Percentiles rank a stretch among this genome's conserved stretches.
These are phyloP conservation scores for Pholiota adiposa DNA, from an alignment of 1,284 basidiomycete genomes.

Conservation along the genomic window DNA sequence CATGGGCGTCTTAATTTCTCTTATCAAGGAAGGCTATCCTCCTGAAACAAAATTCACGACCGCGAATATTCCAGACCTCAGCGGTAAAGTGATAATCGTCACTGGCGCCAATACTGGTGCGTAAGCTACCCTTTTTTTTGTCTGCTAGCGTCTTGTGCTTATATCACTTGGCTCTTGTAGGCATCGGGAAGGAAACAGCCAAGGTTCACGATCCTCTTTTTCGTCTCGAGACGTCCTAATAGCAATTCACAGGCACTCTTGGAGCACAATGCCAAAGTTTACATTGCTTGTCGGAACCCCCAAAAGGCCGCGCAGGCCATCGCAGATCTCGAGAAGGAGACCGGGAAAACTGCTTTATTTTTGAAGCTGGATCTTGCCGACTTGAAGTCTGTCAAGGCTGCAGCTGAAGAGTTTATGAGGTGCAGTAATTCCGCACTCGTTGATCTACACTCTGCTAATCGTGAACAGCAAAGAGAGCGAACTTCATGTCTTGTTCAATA, in stretches of 20 bases:
- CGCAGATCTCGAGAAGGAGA: conserved; percentile 47
- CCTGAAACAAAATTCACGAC: conserved; percentile 46
- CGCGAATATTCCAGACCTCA: conserved; percentile 54
- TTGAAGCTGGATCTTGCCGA: conserved; percentile 68
- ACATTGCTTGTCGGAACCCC: conserved; percentile 58
- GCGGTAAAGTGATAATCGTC: conserved; percentile 42
- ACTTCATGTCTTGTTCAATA: conserved; percentile 57
- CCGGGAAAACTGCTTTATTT: conserved; percentile 51
- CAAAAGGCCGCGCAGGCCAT: conserved; percentile 54
- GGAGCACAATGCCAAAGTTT: conserved; percentile 64
- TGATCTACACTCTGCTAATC: neutral
- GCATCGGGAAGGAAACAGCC: conserved; percentile 24
- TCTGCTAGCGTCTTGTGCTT: neutral
- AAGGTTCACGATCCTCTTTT: conserved; percentile 9
- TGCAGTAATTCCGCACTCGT: conserved; percentile 20
- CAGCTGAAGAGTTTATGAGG: conserved; percentile 57
- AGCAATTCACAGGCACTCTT: conserved; percentile 47
- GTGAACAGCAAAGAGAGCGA: conserved; percentile 45
- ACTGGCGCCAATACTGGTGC: conserved; percentile 29
- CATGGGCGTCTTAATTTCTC: conserved; percentile 20
- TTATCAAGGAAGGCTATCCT: conserved; percentile 35
- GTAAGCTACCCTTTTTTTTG: neutral
- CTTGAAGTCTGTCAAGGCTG: conserved; percentile 52
- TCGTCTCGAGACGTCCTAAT: neutral
- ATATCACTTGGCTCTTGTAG: conserved; percentile 3